A percentile compares a stretch with the other conserved stretches of the same genome.
phyloP scores from a whole-genome alignment of 495 filamentous ascomycete genomes.

The Aspergillus diversus region DNA sequence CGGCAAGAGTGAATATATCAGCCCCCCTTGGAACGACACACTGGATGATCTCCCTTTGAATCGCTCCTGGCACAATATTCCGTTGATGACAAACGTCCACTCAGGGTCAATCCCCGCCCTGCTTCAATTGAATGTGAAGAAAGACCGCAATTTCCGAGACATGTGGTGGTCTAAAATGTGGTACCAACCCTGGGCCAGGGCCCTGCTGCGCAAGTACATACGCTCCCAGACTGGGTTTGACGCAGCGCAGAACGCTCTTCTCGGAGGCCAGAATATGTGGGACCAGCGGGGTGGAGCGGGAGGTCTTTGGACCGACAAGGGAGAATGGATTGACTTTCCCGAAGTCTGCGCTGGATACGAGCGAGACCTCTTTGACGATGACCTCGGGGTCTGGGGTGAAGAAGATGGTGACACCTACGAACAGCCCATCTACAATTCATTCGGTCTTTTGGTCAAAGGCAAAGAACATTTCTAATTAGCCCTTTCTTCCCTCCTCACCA shows the following conservation, averaged over 20 bases:
- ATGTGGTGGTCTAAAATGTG: conserved; percentile 61
- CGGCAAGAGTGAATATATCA: conserved; percentile 34
- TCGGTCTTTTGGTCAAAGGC: conserved; percentile 45
- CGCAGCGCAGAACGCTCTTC: conserved; percentile 46
- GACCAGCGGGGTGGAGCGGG: conserved; percentile 58
- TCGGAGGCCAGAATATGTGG: conserved; percentile 57
- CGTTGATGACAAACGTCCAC: conserved; percentile 58
- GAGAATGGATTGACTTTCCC: conserved; percentile 55
- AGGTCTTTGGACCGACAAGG: conserved; percentile 62
- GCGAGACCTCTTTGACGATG: conserved; percentile 53
- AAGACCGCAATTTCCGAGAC: conserved; percentile 41
- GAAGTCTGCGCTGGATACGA: conserved; percentile 59
- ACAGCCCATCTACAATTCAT: conserved; percentile 53
- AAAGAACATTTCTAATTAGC: conserved; percentile 30
- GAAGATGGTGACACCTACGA: conserved; percentile 70
- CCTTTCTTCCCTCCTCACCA: not conserved
- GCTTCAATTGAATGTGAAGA: conserved; percentile 51
- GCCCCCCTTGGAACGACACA: conserved; percentile 44
- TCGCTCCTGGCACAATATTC: conserved; percentile 52
- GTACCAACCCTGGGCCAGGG: conserved; percentile 57
- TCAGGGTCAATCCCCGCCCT: conserved; percentile 52
- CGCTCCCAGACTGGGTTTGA: conserved; percentile 48
- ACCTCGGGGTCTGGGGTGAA: conserved; percentile 49
- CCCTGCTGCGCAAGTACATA: conserved; percentile 54
- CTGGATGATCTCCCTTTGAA: conserved; percentile 47